These are phyloP conservation scores for Pezicula rhizophila DNA, from an alignment of 2,329 filamentous ascomycete species.

Conservation along the genomic window DNA sequence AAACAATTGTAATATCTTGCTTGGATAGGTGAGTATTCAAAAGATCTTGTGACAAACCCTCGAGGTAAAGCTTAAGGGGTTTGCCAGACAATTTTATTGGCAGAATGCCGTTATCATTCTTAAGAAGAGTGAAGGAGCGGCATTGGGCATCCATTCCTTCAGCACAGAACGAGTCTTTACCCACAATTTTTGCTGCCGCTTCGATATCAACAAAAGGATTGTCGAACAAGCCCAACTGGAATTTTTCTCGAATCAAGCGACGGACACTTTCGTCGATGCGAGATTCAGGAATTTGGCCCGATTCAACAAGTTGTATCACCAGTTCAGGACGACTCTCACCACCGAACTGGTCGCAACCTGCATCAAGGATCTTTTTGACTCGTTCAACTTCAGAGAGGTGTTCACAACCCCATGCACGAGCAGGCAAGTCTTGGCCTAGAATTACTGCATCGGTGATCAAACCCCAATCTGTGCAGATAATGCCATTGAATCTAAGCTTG, in stretches of 20 bases:
- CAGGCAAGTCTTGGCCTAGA: slow-evolving; percentile 38
- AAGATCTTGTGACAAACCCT: slow-evolving; percentile 11
- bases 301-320: slow-evolving; percentile 38
- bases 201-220: slow-evolving; percentile 42
- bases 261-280: slow-evolving; percentile 41
- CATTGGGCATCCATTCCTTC: slow-evolving; percentile 29
- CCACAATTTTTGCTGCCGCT: slow-evolving; percentile 34
- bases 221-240: slow-evolving; percentile 45
- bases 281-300: slow-evolving; percentile 33
- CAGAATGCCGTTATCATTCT: background rate
- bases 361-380: slow-evolving; percentile 38
- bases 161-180: slow-evolving; percentile 36
- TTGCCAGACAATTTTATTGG: background rate
- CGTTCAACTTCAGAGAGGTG: slow-evolving; percentile 36
- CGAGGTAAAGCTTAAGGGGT: slow-evolving; percentile 1
- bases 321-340: slow-evolving; percentile 43
- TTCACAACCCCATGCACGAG: slow-evolving; percentile 45
- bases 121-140: slow-evolving; percentile 1
- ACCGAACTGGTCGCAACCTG: slow-evolving; percentile 47
- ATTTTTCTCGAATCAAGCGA: slow-evolving; percentile 43
- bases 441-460: slow-evolving; percentile 40
- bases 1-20: slow-evolving; percentile 29
- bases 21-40: slow-evolving; percentile 21
- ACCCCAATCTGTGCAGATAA: slow-evolving; percentile 48
- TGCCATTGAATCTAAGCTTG: slow-evolving; percentile 43